Base-by-base conservation (phyloP, 371 early-diverging fungal species). In the Mortierella sp. region DNA sequence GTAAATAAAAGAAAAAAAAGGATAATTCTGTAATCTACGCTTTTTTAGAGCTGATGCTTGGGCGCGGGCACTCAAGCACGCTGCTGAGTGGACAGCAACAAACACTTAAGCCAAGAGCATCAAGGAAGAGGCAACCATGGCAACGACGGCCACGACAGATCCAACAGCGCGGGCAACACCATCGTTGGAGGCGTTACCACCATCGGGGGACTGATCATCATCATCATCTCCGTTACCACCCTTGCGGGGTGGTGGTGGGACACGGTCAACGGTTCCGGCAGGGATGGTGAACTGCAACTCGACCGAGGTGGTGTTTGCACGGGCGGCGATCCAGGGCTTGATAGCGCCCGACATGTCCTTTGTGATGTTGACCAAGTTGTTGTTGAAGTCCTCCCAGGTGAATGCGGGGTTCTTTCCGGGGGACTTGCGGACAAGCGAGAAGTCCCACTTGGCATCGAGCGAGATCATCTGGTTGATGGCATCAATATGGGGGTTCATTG, bases 401-500 rank as follows among this genome's bases (percentile, higher is more conserved):
- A 81, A 91, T 44, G 77, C 77, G 54, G 74, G 76, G 43, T 82
- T 74, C 28, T 81, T 83, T 53, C 92, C 92, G 21, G 91, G 89
- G 28, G 91, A 91, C 55, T 79, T 72, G 46, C 88, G 85, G 21
- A 80, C 61, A 48, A 91, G 72, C 14, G 83, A 55, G 34, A 85
- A 78, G 69, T 90, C 89, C 92, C 92, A 92, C n/a, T 82, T 77
- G 70, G 90, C 88, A 75, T 92, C 92, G 73, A 89, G 83, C 11
- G 82, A 67, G 71, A 92, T 84, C 91, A 92, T 91, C 43, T 86
- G 59, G 50, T 86, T 82, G 82, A 90, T 82, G 28, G 85, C 91
- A 16, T 82, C 82, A 3, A 86, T 82, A 70, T 69, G 86, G 16
- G 77, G 61, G 74, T 77, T 72, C 86, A 86, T 82, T 46, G 82